phyloP scores from a whole-genome alignment of 345 rosid species.

The Citrus mangshanensis region DNA sequence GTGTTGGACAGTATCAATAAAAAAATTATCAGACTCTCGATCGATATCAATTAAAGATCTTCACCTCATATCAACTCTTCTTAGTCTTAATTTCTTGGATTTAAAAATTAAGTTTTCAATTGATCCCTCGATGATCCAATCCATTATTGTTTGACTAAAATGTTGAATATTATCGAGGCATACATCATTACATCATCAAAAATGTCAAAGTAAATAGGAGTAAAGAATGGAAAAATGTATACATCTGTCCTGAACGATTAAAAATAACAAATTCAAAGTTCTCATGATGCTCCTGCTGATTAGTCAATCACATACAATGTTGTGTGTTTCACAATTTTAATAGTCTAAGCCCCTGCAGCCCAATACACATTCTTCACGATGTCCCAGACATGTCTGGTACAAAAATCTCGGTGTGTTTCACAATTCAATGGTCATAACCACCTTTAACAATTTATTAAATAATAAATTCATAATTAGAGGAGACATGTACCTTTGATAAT shows the following conservation, averaged over 20 bases:
- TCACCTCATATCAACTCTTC: too few species aligned
- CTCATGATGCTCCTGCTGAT: neutral
- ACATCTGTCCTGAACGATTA: neutral
- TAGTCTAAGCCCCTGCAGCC: neutral
- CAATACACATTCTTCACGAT: neutral
- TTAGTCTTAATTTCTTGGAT: too few species aligned
- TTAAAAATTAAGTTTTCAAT: too few species aligned
- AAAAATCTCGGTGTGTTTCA: slow-evolving; percentile 4
- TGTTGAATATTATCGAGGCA: neutral
- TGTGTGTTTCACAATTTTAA: too few species aligned
- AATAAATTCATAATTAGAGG: neutral
- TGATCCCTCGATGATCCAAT: neutral
- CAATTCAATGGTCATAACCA: neutral
- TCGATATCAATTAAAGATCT: too few species aligned
- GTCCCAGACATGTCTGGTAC: slow-evolving; percentile 18
- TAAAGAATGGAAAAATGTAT: neutral
- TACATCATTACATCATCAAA: neutral
- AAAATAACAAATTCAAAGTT: neutral
- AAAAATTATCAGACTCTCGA: too few species aligned
- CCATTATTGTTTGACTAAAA: neutral
- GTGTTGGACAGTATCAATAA: too few species aligned
- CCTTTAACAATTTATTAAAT: neutral
- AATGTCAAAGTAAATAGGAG: neutral
- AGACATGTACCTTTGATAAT: neutral
- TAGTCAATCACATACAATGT: neutral